Base-by-base conservation (phyloP, 1,284 basidiomycete species). In the Porogramme epimiltina region DNA sequence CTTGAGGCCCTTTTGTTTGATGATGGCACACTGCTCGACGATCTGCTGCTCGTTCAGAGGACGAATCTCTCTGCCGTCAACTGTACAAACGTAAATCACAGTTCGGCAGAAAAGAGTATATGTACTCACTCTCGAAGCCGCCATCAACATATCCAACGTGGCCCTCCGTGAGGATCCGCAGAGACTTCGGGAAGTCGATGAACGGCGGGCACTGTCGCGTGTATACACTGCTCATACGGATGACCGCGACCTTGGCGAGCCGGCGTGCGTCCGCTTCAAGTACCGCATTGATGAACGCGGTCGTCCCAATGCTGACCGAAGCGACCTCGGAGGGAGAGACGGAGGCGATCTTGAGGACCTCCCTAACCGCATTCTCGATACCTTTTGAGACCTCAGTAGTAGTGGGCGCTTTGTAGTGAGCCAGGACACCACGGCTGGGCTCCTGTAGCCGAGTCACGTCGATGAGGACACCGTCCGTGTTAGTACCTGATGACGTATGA, bases 221-320 rank as follows among this genome's bases (percentile, higher is more conserved):
- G 66, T 77, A 73, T 60, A 80, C 52, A 55, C 77, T 58, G 67
- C 77, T 79, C n/a, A 82, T 68, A 46, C 81, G 77, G 31, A 82
- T 68, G 45, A 82, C 77, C 0, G 80, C 80, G 1, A 82, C 79
- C 40, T 75, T 77, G 22, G 76, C 71, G 3, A 82, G 70, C 3
- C 75, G 70, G 5, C 71, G 62, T 19, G 66, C 65, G 55, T 82
- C 76, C 33, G 73, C 68, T 62, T 82, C 80, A 39, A 82, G 66
- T 2, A 82, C 74, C 0, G 81, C 80, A 54, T 82, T 82, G 50
- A 81, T 72, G 66, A 82, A 82, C 40, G 77, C 76, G 16, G 77
- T 78, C 1, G 77, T 80, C 31, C 78, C 78, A 52, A 80, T 75
- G 9, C 74, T 77, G 47, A 80, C 62, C 43, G 73, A 74, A 13